Base-by-base conservation (phyloP, 1,284 basidiomycete genomes). In the Bondarzewia mesenterica region DNA sequence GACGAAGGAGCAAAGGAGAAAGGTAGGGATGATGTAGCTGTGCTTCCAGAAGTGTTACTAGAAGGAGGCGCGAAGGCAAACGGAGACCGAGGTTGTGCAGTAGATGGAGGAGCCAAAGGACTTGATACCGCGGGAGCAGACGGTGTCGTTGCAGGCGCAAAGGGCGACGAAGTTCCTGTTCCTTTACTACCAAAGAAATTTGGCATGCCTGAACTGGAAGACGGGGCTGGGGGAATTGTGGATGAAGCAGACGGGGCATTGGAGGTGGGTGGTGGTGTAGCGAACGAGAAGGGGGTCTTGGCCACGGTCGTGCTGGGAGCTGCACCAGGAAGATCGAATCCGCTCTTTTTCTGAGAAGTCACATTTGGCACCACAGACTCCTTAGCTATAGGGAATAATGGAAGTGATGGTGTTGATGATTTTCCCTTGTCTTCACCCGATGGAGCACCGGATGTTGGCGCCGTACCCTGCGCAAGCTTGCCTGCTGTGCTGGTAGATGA, bases 141-240 rank as follows among this genome's bases (percentile, higher is more conserved):
- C 12, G 53, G 15, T 26, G 40, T 14, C 8, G 48, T 23, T 7
- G 55, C 42, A 6, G 51, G 15, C 7, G 56, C 23, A 5, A n/a
- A n/a, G n/a, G n/a, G n/a, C n/a, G n/a, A n/a, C n/a, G 32, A n/a
- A 35, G 57, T 29, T 3, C 51, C 42, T 2, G 56, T 23, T 20
- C 57, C 52, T 36, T 53, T 57, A 12, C 44, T 41, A 21, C 51
- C 42, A 42, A 61, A 60, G 54, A 58, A 57, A 35, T 52, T 57
- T 16, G 62, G 56, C 5, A 57, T 40, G 15, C 51, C 44, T 8
- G 51, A 42, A 32, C 51, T 45, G 8, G 51, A 42, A 26, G 53
- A 14, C 7, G 42, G 29, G 6, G 49, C 42, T 8, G 39, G 40
- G 3, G 48, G 40, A 18, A 49, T 5, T 5, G 54, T 25, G 7